A percentile compares a stretch with the other conserved stretches of the same genome.
Conservation (phyloP, 179 eudicot species). For the Kewa caespitosa region DNA sequence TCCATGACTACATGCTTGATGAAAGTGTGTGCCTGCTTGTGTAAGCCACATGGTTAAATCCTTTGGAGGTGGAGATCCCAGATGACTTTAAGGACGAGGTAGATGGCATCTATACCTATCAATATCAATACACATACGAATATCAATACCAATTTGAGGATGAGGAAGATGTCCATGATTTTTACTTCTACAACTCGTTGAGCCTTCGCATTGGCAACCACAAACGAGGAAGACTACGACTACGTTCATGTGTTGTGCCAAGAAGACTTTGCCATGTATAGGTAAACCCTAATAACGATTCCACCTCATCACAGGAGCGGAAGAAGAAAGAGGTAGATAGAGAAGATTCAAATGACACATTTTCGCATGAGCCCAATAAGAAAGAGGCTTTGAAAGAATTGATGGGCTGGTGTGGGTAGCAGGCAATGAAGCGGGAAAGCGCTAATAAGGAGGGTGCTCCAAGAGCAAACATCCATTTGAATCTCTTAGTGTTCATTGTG, state of each 20-base stretch:
- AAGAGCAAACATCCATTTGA: conserved; percentile 89
- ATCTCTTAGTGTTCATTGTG: conserved; percentile 65
- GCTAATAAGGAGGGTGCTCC: too few relatives aligned
- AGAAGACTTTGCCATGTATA: too few relatives aligned
- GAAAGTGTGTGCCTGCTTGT: not conserved
- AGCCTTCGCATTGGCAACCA: conserved; percentile 75
- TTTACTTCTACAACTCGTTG: conserved; percentile 51
- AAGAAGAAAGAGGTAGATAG: too few relatives aligned
- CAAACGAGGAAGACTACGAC: conserved; percentile 92
- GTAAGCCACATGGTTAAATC: not conserved
- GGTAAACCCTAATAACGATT: too few relatives aligned
- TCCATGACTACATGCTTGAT: not conserved
- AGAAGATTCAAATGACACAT: too few relatives aligned
- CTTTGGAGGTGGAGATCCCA: conserved; percentile 40
- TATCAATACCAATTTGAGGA: conserved; percentile 54
- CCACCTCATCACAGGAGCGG: too few relatives aligned
- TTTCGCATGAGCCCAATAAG: too few relatives aligned
- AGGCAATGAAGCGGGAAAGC: too few relatives aligned
- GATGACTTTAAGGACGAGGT: conserved; percentile 49
- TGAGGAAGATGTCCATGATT: conserved; percentile 60
- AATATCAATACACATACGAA: conserved; percentile 43
- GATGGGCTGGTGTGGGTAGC: too few relatives aligned
- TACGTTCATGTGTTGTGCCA: conserved; percentile 70
- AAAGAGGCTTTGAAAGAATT: too few relatives aligned
- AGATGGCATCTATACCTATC: conserved; percentile 45